These are phyloP conservation scores for Zelopaecilomyces penicillatus DNA, from an alignment of 2,329 filamentous ascomycete genomes.

Conservation along the genomic window DNA sequence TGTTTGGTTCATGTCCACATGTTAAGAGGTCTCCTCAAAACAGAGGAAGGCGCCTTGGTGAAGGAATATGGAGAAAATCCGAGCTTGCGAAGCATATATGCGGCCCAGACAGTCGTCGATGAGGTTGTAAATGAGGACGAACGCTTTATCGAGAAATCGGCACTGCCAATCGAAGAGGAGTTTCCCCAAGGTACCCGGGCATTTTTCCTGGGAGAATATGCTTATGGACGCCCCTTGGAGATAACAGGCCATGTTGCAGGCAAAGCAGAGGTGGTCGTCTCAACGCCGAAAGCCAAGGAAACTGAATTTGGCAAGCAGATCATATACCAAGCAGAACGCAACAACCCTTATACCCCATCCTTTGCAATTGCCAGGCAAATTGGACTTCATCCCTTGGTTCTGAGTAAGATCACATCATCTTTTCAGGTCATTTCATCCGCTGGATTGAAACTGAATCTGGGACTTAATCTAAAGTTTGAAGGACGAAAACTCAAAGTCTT, in stretches of 20 bases:
- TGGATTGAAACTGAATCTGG: conserved; percentile 78
- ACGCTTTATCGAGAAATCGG: conserved; percentile 82
- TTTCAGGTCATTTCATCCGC: conserved; percentile 75
- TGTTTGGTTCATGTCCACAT: conserved; percentile 88
- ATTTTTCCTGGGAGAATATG: conserved; percentile 91
- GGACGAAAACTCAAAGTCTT: conserved; percentile 91
- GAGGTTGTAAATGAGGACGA: conserved; percentile 84
- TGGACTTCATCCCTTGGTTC: conserved; percentile 71
- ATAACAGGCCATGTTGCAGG: conserved; percentile 65
- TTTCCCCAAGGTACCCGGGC: conserved; percentile 75
- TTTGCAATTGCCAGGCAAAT: conserved; percentile 81
- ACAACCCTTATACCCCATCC: conserved; percentile 73
- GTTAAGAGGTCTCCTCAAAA: conserved; percentile 84
- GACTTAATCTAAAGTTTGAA: conserved; percentile 95
- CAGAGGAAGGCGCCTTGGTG: conserved; percentile 78
- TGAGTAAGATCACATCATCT: conserved; percentile 94
- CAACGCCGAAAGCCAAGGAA: conserved; percentile 62
- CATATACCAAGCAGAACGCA: conserved; percentile 59
- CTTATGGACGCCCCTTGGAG: conserved; percentile 84
- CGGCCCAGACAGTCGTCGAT: conserved; percentile 85
- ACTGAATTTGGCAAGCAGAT: conserved; percentile 72
- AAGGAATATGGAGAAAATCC: conserved; percentile 87
- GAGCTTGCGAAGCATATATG: conserved; percentile 81
- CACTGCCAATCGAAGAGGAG: conserved; percentile 84
- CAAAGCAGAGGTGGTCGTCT: conserved; percentile 73